phyloP scores from a whole-genome alignment of 2,329 filamentous ascomycete species.

The Paraphoma chrysanthemicola region DNA sequence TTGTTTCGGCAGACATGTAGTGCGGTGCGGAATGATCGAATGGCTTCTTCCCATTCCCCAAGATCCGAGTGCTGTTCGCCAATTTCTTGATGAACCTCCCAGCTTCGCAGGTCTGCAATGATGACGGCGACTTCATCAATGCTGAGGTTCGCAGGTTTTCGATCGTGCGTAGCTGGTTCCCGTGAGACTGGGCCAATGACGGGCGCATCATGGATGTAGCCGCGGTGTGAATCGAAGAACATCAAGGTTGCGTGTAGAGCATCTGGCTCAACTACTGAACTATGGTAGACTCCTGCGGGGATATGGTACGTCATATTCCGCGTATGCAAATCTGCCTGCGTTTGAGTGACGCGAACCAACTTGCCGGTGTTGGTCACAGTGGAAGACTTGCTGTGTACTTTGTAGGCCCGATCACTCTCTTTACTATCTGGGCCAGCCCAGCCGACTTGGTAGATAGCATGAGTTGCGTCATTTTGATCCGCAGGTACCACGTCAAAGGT shows the following conservation, averaged over 20 bases:
- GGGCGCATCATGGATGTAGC: conserved; percentile 26
- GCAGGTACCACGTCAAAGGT: conserved; percentile 31
- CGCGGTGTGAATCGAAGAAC: conserved; percentile 46
- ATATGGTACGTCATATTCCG: conserved; percentile 37
- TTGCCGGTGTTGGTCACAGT: conserved; percentile 31
- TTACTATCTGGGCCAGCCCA: conserved; percentile 34
- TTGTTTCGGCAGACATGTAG: background rate
- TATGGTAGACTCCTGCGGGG: conserved; percentile 40
- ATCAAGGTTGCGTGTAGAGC: conserved; percentile 46
- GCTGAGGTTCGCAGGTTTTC: conserved; percentile 3
- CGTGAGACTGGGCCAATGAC: conserved; percentile 42
- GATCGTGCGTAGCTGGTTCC: conserved; percentile 1
- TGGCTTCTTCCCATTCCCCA: background rate
- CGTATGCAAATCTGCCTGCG: conserved; percentile 6
- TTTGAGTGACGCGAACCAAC: conserved; percentile 18
- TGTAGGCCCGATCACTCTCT: conserved; percentile 30
- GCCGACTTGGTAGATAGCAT: conserved; percentile 35
- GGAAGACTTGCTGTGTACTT: conserved; percentile 26
- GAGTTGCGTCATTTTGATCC: conserved; percentile 27
- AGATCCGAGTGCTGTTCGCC: conserved; percentile 7
- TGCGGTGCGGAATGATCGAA: background rate
- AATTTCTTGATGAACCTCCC: conserved; percentile 22
- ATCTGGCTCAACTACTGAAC: conserved; percentile 32
- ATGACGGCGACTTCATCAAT: conserved; percentile 3
- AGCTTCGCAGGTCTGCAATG: conserved; percentile 12